Evolutionary conservation across 1,284 basidiomycete species (phyloP).

Genomic region (Spongiforma sp.): DNA sequence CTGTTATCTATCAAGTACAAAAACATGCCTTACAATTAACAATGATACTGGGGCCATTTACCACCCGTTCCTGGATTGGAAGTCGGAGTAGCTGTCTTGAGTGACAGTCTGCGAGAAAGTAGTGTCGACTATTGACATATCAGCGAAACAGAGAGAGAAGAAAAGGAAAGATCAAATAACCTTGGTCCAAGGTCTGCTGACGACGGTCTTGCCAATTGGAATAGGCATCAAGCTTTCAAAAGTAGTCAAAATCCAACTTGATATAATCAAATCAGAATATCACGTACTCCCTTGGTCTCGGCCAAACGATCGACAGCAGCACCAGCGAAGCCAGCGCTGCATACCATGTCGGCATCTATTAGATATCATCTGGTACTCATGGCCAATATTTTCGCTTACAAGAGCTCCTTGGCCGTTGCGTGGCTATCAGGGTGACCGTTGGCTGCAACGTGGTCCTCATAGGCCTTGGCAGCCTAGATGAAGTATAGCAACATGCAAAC

Average conservation of each 20-base stretch:
- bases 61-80: too few relatives aligned
- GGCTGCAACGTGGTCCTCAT: not conserved
- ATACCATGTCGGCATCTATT: too few relatives aligned
- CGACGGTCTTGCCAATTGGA: not conserved
- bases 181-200: not conserved
- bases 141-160: too few relatives aligned
- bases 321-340: not conserved
- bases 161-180: not conserved
- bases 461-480: not conserved
- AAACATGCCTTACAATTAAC: too few relatives aligned
- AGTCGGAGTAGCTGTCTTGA: too few relatives aligned
- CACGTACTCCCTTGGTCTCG: constrained; percentile 1
- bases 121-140: too few relatives aligned
- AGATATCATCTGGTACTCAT: too few relatives aligned
- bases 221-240: not conserved
- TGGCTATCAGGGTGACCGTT: not conserved
- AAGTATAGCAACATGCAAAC: not conserved
- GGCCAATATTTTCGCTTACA: not conserved
- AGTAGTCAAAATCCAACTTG: not conserved
- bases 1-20: too few relatives aligned
- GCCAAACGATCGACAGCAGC: not conserved
- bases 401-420: not conserved
- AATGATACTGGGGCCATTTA: too few relatives aligned
- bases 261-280: not conserved
- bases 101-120: too few relatives aligned